These are phyloP conservation scores for Quercus ilex DNA, from an alignment of 306 rosid genomes.

Conservation along the genomic window DNA sequence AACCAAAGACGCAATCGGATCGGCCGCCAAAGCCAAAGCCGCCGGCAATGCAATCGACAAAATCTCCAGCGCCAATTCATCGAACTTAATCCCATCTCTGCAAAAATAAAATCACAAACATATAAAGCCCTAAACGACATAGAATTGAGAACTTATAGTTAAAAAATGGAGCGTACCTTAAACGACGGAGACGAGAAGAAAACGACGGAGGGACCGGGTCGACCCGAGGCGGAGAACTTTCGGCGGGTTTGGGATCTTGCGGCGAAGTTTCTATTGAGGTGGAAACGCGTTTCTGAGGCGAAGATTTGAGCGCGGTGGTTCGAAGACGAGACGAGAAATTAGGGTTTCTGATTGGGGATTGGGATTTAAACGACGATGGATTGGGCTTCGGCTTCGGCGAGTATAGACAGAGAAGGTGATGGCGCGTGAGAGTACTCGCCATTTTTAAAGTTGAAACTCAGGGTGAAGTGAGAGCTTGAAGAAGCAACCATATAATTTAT, in stretches of 20 bases:
- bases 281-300: conserved; percentile 14
- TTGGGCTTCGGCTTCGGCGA: conserved; percentile 18
- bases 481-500: conserved; percentile 23
- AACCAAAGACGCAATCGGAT: conserved; percentile 80
- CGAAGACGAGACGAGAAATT: conserved; percentile 11
- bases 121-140: neutral
- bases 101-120: neutral
- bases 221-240: neutral
- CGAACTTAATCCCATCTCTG: conserved; percentile 44
- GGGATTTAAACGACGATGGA: conserved; percentile 14
- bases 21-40: conserved; percentile 85
- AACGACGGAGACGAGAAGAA: conserved; percentile 16
- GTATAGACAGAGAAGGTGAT: conserved; percentile 20
- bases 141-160: neutral
- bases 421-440: conserved; percentile 33
- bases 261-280: conserved; percentile 28
- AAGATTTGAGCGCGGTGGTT: conserved; percentile 17
- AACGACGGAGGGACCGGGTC: conserved; percentile 11
- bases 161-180: conserved; percentile 28
- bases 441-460: conserved; percentile 12
- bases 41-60: conserved; percentile 92
- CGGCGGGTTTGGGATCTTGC: conserved; percentile 20
- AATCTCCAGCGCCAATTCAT: conserved; percentile 66
- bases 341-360: conserved; percentile 26
- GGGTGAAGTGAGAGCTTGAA: neutral